Base-by-base conservation (phyloP, 2,329 filamentous ascomycete genomes). In the Fusarium pseudoanthophilum region DNA sequence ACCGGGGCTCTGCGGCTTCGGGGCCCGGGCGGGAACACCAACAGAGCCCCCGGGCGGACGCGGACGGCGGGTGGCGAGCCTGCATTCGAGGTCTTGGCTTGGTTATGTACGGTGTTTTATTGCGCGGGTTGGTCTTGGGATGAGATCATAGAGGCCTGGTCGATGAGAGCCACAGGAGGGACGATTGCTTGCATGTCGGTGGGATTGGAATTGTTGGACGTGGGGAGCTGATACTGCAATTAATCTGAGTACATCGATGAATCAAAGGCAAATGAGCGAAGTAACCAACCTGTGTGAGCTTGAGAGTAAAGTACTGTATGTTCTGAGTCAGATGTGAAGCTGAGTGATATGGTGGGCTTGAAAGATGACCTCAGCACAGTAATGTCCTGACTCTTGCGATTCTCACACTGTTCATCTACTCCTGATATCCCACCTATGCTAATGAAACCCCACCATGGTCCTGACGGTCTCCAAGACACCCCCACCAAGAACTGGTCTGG, bases 141-240 rank as follows among this genome's bases (percentile, higher is more conserved):
- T 69, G 64, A 64, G 42, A 64, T 64, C 66, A 69, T 69, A 32
- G 26, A 64, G n/a, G 45, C 51, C 52, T 70, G 36, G 66, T 43
- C 46, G 42, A 55, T 64, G 49, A 46, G 43, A 56, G 42, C 59
- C 28, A 63, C 24, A 26, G 11, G 59, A 67, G 49, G 48, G 63
- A 53, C 32, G 51, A 64, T 65, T 65, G 32, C 58, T 67, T 59
- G 53, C 40, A 46, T 21, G 36, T n/a, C n/a, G 34, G 24, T 40
- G 26, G 28, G 60, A 58, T 72, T 75, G 75, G 75, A 77, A 74
- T 76, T 70, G 59, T 61, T 73, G 69, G 62, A 70, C 60, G 60
- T 72, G 64, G 73, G 58, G 51, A 74, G 56, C 49, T 28, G 59
- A 45, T 57, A 53, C 48, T 65, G 67, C 59, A 60, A 57, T 67